These are phyloP conservation scores for Aspergillus baeticus DNA, from an alignment of 495 filamentous ascomycete genomes.

Conservation along the genomic window DNA sequence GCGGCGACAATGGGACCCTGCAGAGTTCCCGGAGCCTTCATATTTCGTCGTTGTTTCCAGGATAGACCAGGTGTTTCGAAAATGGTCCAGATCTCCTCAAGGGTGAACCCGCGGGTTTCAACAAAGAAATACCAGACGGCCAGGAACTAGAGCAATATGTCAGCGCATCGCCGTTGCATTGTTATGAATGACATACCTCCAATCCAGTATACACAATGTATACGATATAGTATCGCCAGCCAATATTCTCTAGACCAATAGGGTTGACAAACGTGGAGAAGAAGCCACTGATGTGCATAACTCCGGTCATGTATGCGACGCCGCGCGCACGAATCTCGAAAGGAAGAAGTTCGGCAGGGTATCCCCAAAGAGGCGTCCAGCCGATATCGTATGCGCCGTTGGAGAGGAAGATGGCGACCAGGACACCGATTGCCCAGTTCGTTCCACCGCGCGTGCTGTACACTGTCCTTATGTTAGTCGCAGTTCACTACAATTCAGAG, in stretches of 20 bases:
- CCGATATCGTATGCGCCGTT: slow-evolving; percentile 8
- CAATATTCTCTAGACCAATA: neutral
- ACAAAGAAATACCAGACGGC: slow-evolving; percentile 5
- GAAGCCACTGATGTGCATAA: slow-evolving; percentile 5
- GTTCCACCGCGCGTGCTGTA: neutral
- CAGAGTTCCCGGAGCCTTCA: neutral
- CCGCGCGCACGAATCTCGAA: slow-evolving; percentile 3
- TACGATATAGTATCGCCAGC: neutral
- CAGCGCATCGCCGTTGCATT: too few species aligned
- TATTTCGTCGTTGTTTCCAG: slow-evolving; percentile 2
- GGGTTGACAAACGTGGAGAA: slow-evolving; percentile 7
- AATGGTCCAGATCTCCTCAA: slow-evolving; percentile 2
- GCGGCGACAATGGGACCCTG: neutral
- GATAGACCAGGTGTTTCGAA: neutral
- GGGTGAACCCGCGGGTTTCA: neutral
- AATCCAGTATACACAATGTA: slow-evolving; percentile 1
- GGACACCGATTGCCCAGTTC: slow-evolving; percentile 1
- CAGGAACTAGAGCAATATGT: neutral
- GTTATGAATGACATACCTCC: too few species aligned
- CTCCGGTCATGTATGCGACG: slow-evolving; percentile 4
- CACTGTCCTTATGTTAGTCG: neutral
- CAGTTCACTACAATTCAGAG: too few species aligned
- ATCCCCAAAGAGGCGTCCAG: slow-evolving; percentile 7
- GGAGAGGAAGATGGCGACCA: slow-evolving; percentile 7
- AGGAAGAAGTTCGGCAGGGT: slow-evolving; percentile 2